These are phyloP conservation scores for Arctium minus DNA, from an alignment of 129 eudicot species.

Conservation along the genomic window DNA sequence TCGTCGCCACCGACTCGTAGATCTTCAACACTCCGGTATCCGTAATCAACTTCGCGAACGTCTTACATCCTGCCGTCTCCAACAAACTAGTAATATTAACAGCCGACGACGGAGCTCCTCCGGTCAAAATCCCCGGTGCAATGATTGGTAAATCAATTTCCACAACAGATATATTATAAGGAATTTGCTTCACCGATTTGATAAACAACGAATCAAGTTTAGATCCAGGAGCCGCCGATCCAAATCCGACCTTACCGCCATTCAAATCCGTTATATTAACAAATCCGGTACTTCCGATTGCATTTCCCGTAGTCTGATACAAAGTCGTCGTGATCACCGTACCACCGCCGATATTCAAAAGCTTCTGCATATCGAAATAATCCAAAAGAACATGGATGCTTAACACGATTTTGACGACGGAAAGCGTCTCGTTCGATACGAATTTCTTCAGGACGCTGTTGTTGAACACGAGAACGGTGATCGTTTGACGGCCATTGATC, in stretches of 20 bases:
- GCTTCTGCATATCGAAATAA: conserved; percentile 58
- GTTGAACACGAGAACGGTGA: conserved; percentile 61
- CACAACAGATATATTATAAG: conserved; percentile 71
- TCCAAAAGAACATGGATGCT: conserved; percentile 74
- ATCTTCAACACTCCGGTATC: conserved; percentile 52
- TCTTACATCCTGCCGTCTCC: conserved; percentile 63
- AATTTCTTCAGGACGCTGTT: conserved; percentile 42
- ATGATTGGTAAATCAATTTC: conserved; percentile 62
- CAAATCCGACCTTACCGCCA: conserved; percentile 69
- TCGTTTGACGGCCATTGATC: conserved; percentile 54
- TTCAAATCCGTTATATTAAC: conserved; percentile 76
- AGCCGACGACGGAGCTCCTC: conserved; percentile 33
- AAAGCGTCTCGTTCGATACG: conserved; percentile 38
- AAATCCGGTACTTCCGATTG: conserved; percentile 40
- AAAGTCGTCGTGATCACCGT: conserved; percentile 55
- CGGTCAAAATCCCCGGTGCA: conserved; percentile 37
- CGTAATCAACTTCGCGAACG: conserved; percentile 38
- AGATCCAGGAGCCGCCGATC: conserved; percentile 53
- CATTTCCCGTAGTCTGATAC: conserved; percentile 80
- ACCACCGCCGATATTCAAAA: conserved; percentile 58
- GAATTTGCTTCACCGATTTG: conserved; percentile 48
- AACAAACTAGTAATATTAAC: conserved; percentile 45
- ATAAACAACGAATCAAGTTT: conserved; percentile 38
- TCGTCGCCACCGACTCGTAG: conserved; percentile 34
- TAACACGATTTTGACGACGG: conserved; percentile 50